These are phyloP conservation scores for Ophiosphaerella narmari DNA, from an alignment of 2,329 filamentous ascomycete genomes.

Conservation along the genomic window DNA sequence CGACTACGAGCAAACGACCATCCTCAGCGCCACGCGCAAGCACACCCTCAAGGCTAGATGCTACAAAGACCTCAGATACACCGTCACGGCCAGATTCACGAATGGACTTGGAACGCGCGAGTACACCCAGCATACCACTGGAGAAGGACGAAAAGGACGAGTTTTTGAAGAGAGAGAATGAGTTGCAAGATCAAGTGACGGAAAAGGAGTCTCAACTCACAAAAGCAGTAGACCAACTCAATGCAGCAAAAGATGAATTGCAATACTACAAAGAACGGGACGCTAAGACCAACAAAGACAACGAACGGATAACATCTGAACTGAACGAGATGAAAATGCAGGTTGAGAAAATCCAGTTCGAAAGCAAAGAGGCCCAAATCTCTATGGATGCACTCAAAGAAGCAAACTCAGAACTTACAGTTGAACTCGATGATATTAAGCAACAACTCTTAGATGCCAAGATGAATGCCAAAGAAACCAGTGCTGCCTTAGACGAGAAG, in stretches of 20 bases:
- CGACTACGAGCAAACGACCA: constrained; percentile 53
- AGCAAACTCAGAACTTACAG: constrained; percentile 88
- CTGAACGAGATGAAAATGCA: constrained; percentile 96
- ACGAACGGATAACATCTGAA: constrained; percentile 82
- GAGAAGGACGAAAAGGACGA: constrained; percentile 98
- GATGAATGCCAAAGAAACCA: constrained; percentile 95
- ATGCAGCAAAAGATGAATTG: constrained; percentile 85
- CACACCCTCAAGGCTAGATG: constrained; percentile 62
- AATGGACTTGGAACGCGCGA: constrained; percentile 75
- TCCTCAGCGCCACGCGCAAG: constrained; percentile 61
- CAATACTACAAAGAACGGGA: constrained; percentile 84
- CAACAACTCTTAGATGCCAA: constrained; percentile 94
- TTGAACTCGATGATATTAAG: constrained; percentile 92
- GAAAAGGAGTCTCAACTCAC: constrained; percentile 87
- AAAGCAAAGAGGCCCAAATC: constrained; percentile 94
- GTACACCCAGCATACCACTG: constrained; percentile 82
- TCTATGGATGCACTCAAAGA: constrained; percentile 98
- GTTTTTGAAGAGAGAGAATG: constrained; percentile 92
- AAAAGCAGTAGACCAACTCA: constrained; percentile 77
- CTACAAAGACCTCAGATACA: constrained; percentile 50
- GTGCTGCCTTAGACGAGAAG: constrained; percentile 89
- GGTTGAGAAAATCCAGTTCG: constrained; percentile 90
- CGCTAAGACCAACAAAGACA: constrained; percentile 81
- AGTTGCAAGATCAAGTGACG: constrained; percentile 93
- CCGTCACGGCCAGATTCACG: constrained; percentile 64